These are phyloP conservation scores for Colletotrichum kahawae DNA, from an alignment of 2,329 filamentous ascomycete genomes.

Conservation along the genomic window DNA sequence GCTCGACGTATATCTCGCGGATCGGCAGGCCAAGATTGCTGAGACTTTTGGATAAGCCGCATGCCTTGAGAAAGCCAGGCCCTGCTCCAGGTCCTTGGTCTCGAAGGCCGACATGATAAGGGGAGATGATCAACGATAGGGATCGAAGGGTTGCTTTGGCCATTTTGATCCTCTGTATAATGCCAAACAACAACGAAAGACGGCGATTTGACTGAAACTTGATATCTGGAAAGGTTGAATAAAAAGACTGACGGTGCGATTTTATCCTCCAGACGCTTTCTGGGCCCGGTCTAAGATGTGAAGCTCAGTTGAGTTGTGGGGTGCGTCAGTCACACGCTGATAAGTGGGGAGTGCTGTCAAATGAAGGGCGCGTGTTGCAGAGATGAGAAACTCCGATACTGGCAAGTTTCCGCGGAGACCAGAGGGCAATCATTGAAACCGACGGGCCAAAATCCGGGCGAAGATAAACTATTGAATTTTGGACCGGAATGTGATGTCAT, in stretches of 20 bases:
- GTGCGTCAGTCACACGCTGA: background rate
- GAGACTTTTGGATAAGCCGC: background rate
- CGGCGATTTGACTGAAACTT: background rate
- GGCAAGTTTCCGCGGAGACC: background rate
- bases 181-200: background rate
- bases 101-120: background rate
- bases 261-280: background rate
- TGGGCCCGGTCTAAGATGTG: no score
- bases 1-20: background rate
- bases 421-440: background rate
- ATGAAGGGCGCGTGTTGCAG: background rate
- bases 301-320: background rate
- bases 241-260: background rate
- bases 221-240: background rate
- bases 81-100: background rate
- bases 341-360: background rate
- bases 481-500: background rate
- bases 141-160: background rate
- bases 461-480: background rate
- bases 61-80: background rate
- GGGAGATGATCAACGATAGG: background rate
- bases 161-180: background rate
- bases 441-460: background rate
- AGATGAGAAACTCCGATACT: background rate
- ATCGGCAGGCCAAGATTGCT: background rate